Base-by-base conservation (phyloP, 108 stramenopile genomes). In the Conticribra guillardii region DNA sequence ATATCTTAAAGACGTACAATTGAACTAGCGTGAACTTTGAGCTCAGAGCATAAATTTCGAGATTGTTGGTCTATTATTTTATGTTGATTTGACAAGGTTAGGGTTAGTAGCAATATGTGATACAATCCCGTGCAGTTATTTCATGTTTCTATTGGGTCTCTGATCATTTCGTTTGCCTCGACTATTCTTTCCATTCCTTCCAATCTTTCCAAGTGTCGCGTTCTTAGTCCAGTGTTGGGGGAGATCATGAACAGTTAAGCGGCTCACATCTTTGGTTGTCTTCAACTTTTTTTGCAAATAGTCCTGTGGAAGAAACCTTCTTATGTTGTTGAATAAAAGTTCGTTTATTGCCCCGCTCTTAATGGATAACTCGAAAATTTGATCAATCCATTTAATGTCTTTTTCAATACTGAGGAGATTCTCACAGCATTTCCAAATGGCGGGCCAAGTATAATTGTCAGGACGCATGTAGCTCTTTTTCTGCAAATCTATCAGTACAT, bases 381-480 rank as follows among this genome's bases (percentile, higher is more conserved):
- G 63, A 44, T 79, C 71, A 7, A 79, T 66, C 64, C 59, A 49
- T 18, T 46, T 45, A 29, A 79, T 61, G 57, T 79, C 70, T 19
- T 59, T 64, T 15, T 71, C 28, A 5, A 49, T 30, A 50, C 71
- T 58, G 24, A 79, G 77, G 4, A 65, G 59, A 41, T 62, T 71
- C 41, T 59, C 51, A 34, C 74, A 76, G 15, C 70, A 69, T 49
- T 71, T 76, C 80, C 74, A 76, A 28, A 81, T 52, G 0, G 74
- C 68, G 5, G 80, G 74, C 69, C 74, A 81, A 14, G 74, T 81
- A 45, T 81, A 81, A 31, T 15, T 28, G 60, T 81, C 74, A 16
- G 69, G 55, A 22, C 33, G 23, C 62, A 81, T 50, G 22, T 69
- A 33, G 0, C 61, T 14, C 46, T 34, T 49, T 21, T 50, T 61